These are phyloP conservation scores for Penicillium griseofulvum DNA, from an alignment of 2,329 filamentous ascomycete species.

Conservation along the genomic window DNA sequence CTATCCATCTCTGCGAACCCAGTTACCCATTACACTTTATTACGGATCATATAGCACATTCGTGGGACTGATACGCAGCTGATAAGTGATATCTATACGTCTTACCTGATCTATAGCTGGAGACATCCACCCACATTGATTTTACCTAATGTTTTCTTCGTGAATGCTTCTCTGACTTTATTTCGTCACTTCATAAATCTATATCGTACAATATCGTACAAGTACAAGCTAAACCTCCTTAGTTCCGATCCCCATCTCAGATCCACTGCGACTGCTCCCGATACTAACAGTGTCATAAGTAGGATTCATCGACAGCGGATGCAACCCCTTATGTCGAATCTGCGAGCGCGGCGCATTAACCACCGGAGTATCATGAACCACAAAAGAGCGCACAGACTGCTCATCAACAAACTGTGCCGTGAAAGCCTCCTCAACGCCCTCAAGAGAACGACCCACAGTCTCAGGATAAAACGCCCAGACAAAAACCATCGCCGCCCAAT, in stretches of 20 bases:
- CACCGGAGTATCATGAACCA: neutral
- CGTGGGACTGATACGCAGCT: neutral
- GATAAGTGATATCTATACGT: neutral
- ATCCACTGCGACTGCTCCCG: constrained; percentile 13
- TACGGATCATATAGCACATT: too few species aligned
- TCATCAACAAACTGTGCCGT: neutral
- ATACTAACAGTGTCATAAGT: constrained; percentile 9
- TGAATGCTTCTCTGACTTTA: neutral
- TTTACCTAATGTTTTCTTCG: neutral
- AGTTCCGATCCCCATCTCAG: neutral
- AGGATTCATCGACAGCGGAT: constrained; percentile 25
- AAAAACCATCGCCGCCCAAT: constrained; percentile 41
- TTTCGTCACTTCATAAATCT: constrained; percentile 1
- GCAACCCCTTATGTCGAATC: constrained; percentile 16
- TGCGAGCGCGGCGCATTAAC: constrained; percentile 12
- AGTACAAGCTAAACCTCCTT: neutral
- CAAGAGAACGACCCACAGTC: constrained; percentile 31
- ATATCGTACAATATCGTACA: neutral
- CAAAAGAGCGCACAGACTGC: neutral
- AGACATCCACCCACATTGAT: neutral
- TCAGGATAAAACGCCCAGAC: constrained; percentile 38
- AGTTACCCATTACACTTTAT: too few species aligned
- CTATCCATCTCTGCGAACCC: too few species aligned
- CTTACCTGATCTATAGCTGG: neutral
- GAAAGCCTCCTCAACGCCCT: constrained; percentile 34